Base-by-base conservation (phyloP, 2,329 filamentous ascomycete genomes). In the Diaporthe ilicicola region DNA sequence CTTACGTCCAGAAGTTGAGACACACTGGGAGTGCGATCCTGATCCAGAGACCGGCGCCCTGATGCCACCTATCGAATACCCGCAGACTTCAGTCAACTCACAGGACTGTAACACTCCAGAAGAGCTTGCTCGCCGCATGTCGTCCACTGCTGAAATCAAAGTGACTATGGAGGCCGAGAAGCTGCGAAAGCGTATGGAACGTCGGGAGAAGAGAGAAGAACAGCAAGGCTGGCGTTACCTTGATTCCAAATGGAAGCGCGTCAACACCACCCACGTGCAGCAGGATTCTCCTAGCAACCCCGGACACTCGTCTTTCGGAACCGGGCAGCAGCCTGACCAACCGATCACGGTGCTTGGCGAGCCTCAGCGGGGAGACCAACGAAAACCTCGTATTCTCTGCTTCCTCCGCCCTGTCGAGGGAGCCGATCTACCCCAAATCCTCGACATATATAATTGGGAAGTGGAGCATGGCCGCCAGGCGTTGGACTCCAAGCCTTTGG, bases 401-500 rank as follows among this genome's bases (percentile, higher is more conserved):
- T 65, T 71, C 53, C 59, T 74, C 9, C 70, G 73, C 22, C 73
- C 73, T 32, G 68, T 39, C 34, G 55, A 55, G 27, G 34, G 44
- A 15, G 10, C 22, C 13, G 73, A 74, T 55, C 29, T 71, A 12
- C 22, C 42, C 3, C 70, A 68, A 6, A 48, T 71, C 3, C 34
- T 72, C 15, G 59, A 70, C 2, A 73, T 74, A 24, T 74, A 74
- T 69, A 74, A 74, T 32, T 71, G 66, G 70, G 73, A 74, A 62
- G 73, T 74, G 24, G 27, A 27, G 15, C 42, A 71, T 32, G 73
- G 73, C 9, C 59, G n/a, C 9, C 72, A 74, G 44, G 73, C 73
- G 19, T 27, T 70, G 61, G 72, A 74, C 24, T 66, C 61, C 24
- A 32, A 64, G 50, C 67, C 59, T 22, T 51, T 74, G 15, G 8